These are phyloP conservation scores for Amphicarpaea edgeworthii DNA, from an alignment of 306 rosid species.

Conservation along the genomic window DNA sequence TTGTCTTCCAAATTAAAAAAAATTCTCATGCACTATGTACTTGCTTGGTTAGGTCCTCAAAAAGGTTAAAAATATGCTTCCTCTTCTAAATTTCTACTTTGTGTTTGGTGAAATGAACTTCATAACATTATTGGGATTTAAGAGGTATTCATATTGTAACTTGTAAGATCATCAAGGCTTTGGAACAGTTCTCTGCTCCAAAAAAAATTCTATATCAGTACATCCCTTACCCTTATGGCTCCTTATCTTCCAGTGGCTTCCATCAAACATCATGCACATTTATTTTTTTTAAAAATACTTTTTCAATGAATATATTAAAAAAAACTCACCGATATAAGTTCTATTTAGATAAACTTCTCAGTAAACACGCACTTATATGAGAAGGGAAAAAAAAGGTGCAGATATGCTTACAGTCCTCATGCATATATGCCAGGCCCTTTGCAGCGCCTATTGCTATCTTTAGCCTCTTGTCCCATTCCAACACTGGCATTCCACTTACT, in stretches of 20 bases:
- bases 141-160: not conserved
- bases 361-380: not conserved
- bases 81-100: slow-evolving; percentile 15
- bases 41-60: not conserved
- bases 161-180: slow-evolving; percentile 2
- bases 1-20: not conserved
- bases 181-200: slow-evolving; percentile 11
- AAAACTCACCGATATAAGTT: no score
- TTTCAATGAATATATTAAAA: no score
- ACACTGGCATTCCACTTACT: slow-evolving; percentile 71
- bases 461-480: slow-evolving; percentile 82
- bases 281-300: no score
- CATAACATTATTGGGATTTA: not conserved
- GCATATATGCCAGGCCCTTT: slow-evolving; percentile 90
- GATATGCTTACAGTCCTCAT: slow-evolving; percentile 85
- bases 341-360: not conserved
- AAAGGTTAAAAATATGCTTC: not conserved
- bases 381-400: slow-evolving; percentile 18
- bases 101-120: not conserved
- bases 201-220: not conserved
- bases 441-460: slow-evolving; percentile 94
- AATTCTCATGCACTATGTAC: not conserved
- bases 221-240: no score
- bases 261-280: slow-evolving; percentile 13
- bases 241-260: slow-evolving; percentile 15